These are phyloP conservation scores for Phialophora verrucosa DNA, from an alignment of 2,329 filamentous ascomycete genomes.

Conservation along the genomic window DNA sequence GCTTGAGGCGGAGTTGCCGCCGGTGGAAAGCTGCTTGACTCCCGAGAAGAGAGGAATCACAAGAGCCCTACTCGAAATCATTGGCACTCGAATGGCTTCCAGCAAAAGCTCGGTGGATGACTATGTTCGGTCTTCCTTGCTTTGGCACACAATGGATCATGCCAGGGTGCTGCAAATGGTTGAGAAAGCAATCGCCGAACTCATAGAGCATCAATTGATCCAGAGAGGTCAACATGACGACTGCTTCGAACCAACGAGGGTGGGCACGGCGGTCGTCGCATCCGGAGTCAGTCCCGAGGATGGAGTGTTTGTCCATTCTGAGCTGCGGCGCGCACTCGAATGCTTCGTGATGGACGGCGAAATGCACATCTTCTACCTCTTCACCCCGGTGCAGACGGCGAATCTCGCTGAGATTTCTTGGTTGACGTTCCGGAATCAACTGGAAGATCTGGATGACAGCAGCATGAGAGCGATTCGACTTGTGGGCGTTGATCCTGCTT, in stretches of 20 bases:
- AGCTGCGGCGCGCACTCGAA: conserved; percentile 69
- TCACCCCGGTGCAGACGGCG: conserved; percentile 69
- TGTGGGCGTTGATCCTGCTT: conserved; percentile 70
- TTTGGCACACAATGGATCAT: conserved; percentile 61
- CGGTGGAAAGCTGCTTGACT: conserved; percentile 70
- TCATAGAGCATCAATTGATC: conserved; percentile 63
- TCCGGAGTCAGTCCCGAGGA: conserved; percentile 76
- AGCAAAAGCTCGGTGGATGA: conserved; percentile 69
- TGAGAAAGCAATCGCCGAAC: conserved; percentile 63
- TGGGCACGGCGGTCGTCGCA: conserved; percentile 74
- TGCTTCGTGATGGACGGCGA: conserved; percentile 82
- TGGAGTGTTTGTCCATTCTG: conserved; percentile 73
- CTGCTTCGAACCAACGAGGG: conserved; percentile 59
- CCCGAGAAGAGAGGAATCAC: conserved; percentile 72
- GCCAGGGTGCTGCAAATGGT: conserved; percentile 61
- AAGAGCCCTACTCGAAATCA: conserved; percentile 73
- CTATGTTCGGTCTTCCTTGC: conserved; percentile 70
- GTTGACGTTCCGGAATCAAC: conserved; percentile 72
- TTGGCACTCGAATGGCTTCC: conserved; percentile 71
- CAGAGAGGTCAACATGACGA: conserved; percentile 50
- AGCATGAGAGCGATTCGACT: conserved; percentile 71
- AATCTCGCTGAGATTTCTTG: conserved; percentile 67
- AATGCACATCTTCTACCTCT: conserved; percentile 78
- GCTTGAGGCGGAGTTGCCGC: conserved; percentile 73
- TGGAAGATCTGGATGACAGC: conserved; percentile 73